phyloP scores from a whole-genome alignment of 163 green algal species.

The Botryococcus braunii region DNA sequence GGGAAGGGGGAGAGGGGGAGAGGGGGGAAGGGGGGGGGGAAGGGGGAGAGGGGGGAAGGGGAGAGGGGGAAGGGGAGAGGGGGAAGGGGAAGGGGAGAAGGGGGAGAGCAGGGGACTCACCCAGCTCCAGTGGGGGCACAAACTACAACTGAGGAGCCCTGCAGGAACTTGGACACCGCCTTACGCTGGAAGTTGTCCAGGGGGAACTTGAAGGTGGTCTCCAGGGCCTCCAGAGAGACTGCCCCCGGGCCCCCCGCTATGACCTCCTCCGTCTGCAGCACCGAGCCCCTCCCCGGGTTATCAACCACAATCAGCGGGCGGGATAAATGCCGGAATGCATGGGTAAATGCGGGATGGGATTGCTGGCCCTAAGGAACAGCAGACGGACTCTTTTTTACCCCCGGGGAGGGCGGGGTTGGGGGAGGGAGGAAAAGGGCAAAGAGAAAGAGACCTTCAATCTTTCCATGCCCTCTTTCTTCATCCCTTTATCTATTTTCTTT shows the following conservation, averaged over 20 bases:
- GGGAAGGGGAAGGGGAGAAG: too few species aligned
- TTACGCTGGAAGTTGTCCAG: conserved; percentile 72
- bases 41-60: too few species aligned
- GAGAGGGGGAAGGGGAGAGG: too few species aligned
- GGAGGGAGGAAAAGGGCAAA: background rate
- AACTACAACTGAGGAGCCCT: conserved; percentile 68
- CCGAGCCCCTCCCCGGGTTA: too few species aligned
- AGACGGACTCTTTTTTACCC: too few species aligned
- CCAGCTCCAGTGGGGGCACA: conserved; percentile 84
- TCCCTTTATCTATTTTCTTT: too few species aligned
- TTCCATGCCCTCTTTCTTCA: too few species aligned
- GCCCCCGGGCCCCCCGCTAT: background rate
- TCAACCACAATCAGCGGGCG: background rate
- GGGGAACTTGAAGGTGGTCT: conserved; percentile 47
- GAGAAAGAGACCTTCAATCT: background rate
- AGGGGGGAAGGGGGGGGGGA: too few species aligned
- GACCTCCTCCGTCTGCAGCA: background rate
- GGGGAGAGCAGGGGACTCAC: too few species aligned
- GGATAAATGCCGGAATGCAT: background rate
- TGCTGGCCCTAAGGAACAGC: too few species aligned
- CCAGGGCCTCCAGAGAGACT: conserved; percentile 18
- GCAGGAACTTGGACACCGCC: conserved; percentile 61
- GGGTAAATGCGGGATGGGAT: background rate
- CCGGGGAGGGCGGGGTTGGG: background rate
- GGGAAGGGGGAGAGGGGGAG: too few species aligned